These are phyloP conservation scores for Ophiocordyceps camponoti-floridani DNA, from an alignment of 2,329 filamentous ascomycete species.

Conservation along the genomic window DNA sequence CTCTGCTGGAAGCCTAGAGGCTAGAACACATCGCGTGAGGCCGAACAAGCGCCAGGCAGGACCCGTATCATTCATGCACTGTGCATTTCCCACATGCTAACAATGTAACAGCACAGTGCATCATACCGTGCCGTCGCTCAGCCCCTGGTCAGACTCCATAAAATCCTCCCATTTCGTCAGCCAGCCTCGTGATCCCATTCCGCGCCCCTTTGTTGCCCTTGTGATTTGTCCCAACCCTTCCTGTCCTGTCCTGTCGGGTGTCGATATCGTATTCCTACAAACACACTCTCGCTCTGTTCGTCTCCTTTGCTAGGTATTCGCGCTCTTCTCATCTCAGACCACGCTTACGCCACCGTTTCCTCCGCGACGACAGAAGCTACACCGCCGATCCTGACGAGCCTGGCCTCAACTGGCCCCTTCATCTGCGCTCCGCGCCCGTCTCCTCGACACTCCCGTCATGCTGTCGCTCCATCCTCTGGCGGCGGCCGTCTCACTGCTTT, in stretches of 20 bases:
- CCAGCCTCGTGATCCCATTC: not conserved
- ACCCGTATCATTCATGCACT: not conserved
- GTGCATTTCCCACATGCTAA: not conserved
- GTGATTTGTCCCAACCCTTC: no score
- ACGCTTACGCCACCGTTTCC: not conserved
- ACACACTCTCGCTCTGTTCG: not conserved
- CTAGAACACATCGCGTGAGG: not conserved
- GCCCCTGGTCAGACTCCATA: not conserved
- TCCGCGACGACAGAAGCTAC: not conserved
- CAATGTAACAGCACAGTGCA: not conserved
- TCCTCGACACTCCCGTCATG: slow-evolving; percentile 19
- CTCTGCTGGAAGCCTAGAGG: no score
- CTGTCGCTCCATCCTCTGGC: slow-evolving; percentile 28
- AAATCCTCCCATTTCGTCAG: not conserved
- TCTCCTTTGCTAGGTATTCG: not conserved
- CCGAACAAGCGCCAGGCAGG: no score
- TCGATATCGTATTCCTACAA: no score
- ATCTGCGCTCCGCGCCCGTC: not conserved
- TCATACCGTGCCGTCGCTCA: no score
- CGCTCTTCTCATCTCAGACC: not conserved
- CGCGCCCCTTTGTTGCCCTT: no score
- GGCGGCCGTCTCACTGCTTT: slow-evolving; percentile 27
- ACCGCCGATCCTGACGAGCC: not conserved
- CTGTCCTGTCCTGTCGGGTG: no score
- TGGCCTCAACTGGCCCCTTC: not conserved